Evolutionary conservation across 805 yeast species (phyloP).

Genomic region (Cyberlindnera mississippiensis): DNA sequence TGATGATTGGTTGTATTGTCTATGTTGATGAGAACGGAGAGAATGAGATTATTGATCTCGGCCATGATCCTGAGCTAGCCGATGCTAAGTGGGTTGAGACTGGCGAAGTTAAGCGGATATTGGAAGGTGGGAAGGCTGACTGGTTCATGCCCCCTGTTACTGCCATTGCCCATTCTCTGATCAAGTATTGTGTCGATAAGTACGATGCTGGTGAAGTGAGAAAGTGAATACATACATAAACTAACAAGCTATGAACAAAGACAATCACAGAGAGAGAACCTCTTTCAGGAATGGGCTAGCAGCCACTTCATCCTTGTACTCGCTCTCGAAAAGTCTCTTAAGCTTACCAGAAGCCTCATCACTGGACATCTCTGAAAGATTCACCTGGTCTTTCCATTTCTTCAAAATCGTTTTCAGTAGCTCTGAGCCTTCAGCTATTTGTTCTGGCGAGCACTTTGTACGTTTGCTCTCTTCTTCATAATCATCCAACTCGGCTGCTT

Average conservation of each 20-base stretch:
- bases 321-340: conserved; percentile 30
- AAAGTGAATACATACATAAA: background rate
- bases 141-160: conserved; percentile 25
- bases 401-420: conserved; percentile 40
- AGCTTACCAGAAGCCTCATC: conserved; percentile 39
- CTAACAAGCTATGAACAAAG: too few species aligned
- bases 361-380: conserved; percentile 22
- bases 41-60: conserved; percentile 63
- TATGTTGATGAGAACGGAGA: conserved; percentile 65
- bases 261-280: conserved; percentile 28
- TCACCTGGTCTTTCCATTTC: conserved; percentile 31
- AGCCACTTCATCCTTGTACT: conserved; percentile 26
- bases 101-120: conserved; percentile 38
- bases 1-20: conserved; percentile 92
- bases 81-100: conserved; percentile 86
- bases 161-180: conserved; percentile 28
- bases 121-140: conserved; percentile 18
- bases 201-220: conserved; percentile 2
- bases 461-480: conserved; percentile 41
- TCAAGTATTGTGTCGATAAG: conserved; percentile 21
- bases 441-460: conserved; percentile 47
- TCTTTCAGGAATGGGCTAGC: conserved; percentile 44
- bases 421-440: conserved; percentile 52
- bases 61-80: conserved; percentile 79
- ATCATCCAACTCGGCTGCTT: conserved; percentile 70